Percentiles rank a stretch among this genome's conserved stretches.
Evolutionary conservation across 768 basidiomycete genomes (phyloP).

Genomic region (Lyophyllum decastes): DNA sequence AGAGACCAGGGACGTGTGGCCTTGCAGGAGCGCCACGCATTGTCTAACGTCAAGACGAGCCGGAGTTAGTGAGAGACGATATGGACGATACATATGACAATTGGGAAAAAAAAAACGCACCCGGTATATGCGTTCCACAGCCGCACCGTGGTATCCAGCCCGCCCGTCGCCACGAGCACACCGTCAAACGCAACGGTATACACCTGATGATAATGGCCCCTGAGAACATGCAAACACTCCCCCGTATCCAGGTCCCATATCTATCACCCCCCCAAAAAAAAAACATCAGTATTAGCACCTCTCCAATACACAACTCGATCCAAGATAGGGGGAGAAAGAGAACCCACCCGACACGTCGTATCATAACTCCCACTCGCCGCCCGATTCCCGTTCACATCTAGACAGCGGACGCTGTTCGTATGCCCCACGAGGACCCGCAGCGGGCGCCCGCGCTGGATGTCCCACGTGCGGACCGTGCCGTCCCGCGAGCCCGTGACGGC

Average conservation of each 20-base stretch:
- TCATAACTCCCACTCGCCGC: constrained; percentile 96
- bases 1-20: constrained; percentile 91
- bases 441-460: constrained; percentile 77
- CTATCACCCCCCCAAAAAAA: constrained; percentile 33
- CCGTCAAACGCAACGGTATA: constrained; percentile 94
- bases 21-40: constrained; percentile 84
- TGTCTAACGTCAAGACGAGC: constrained; percentile 41
- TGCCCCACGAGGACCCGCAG: constrained; percentile 77
- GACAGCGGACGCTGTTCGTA: constrained; percentile 76
- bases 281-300: no score
- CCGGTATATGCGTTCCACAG: constrained; percentile 89
- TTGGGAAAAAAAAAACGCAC: constrained; percentile 44
- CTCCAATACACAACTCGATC: neutral
- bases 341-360: constrained; percentile 73
- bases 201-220: constrained; percentile 86
- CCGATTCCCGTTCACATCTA: constrained; percentile 83
- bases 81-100: neutral
- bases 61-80: no score
- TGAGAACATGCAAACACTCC: constrained; percentile 77
- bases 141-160: constrained; percentile 91
- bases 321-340: neutral
- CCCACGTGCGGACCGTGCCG: constrained; percentile 87
- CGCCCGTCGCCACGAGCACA: constrained; percentile 76
- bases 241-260: constrained; percentile 92
- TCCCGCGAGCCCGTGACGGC: constrained; percentile 93